Base-by-base conservation (phyloP, 2,329 filamentous ascomycete species). In the Colletotrichum paranaense region DNA sequence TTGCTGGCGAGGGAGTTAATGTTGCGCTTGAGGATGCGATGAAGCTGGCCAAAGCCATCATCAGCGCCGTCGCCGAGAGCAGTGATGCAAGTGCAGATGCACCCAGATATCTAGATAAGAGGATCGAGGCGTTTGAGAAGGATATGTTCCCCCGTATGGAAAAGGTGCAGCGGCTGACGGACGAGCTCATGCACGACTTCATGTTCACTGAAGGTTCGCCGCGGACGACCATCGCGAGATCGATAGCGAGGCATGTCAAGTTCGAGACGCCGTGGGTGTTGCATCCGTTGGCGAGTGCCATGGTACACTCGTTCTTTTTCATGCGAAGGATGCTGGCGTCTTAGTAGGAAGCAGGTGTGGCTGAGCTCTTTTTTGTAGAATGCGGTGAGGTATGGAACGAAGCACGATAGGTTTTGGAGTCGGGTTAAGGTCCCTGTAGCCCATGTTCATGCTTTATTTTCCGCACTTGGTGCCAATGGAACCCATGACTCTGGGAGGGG, bases 1-100 rank as follows among this genome's bases (percentile, higher is more conserved):
- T 87, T 74, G 87, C 87, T 1, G 90, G 90, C 5, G 89, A 90
- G 70, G 90, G 90, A 2, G 89, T 91, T 30, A 92, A 92, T 76
- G 81, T 86, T 24, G 89, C 85, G 1, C 84, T 92, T 78, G 83
- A 86, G 59, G 90, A 92, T 78, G 86, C 89, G 8, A 78, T 87
- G 73, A 79, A 84, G 26, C 82, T 92, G 24, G 86, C 85, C 0
- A 77, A 81, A 35, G 82, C 83, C 7, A 86, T 90, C 73, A 77
- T 82, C 62, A 72, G 74, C 9, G 77, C 78, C 1, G 72, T 75
- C 2, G 63, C 79, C 24, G 74, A 77, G 12, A 76, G 76, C 8
- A 76, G 77, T 16, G 14, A 16, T 42, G 38, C 38, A 42, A 14
- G 38, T 42, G 38, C 38, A 42, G 38, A 42, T 35, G 67, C 28